Evolutionary conservation across 169 alveolate species (phyloP).

Genomic region (Plasmodium fragile): DNA sequence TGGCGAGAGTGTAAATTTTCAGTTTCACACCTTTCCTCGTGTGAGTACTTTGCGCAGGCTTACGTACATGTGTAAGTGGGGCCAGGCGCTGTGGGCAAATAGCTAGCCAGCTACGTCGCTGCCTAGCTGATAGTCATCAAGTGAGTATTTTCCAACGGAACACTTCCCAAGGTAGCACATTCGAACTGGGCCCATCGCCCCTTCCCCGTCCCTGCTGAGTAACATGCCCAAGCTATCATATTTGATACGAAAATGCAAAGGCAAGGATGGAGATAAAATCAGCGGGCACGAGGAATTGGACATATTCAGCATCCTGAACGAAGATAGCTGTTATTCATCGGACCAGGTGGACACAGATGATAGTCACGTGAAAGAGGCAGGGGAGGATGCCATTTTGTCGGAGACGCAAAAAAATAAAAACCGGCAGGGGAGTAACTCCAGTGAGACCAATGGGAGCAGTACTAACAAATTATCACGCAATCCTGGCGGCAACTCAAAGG

Average conservation of each 20-base stretch:
- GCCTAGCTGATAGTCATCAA: background rate
- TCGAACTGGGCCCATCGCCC: background rate
- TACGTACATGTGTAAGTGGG: background rate
- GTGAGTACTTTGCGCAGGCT: background rate
- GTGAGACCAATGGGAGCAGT: background rate
- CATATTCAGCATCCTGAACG: conserved; percentile 9
- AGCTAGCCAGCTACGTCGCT: background rate
- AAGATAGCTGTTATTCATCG: background rate
- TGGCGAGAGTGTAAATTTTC: background rate
- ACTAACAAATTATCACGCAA: background rate
- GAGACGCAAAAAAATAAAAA: background rate
- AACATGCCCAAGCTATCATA: conserved; percentile 36
- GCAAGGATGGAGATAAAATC: conserved; percentile 42
- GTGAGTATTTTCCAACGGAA: background rate
- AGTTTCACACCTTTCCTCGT: background rate
- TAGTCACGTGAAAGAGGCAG: background rate
- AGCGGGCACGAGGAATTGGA: conserved; percentile 24
- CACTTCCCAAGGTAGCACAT: background rate
- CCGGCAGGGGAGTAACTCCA: conserved; percentile 1
- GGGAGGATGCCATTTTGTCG: background rate
- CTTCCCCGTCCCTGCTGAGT: background rate
- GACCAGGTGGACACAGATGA: background rate
- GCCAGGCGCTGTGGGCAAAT: background rate
- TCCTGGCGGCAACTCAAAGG: background rate
- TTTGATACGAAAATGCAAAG: conserved; percentile 28